Conservation (phyloP, 148 eudicot species). For the Tetragonia tetragonoides region DNA sequence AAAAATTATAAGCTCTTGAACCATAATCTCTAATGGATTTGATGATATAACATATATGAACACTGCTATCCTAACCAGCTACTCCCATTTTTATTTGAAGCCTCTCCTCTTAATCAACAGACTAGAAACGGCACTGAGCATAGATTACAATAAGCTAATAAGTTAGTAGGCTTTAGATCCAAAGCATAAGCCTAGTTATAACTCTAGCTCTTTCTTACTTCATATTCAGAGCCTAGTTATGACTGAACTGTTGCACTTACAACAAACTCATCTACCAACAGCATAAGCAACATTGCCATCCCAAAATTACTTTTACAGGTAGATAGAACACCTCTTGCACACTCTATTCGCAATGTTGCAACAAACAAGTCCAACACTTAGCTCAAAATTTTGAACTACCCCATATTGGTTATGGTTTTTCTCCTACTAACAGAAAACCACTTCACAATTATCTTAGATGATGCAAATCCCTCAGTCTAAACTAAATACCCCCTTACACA, state of each 20-base stretch:
- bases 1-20: neutral
- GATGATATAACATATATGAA: neutral
- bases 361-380: too few species aligned
- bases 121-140: neutral
- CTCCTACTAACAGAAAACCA: too few species aligned
- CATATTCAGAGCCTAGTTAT: neutral
- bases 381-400: too few species aligned
- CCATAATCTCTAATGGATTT: neutral
- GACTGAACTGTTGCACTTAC: neutral
- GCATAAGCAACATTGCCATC: too few species aligned
- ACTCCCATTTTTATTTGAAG: neutral
- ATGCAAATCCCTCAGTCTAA: too few species aligned
- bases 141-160: neutral
- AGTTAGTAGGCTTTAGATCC: neutral
- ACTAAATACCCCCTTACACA: too few species aligned
- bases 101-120: neutral
- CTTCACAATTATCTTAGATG: too few species aligned
- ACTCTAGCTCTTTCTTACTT: neutral
- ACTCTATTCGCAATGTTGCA: too few species aligned
- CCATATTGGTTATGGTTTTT: neutral
- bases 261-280: too few species aligned
- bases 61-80: neutral
- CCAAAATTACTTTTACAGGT: too few species aligned
- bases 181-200: neutral
- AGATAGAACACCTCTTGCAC: too few species aligned